phyloP scores from a whole-genome alignment of 2,329 filamentous ascomycete species.

The Ophiobolus disseminans region DNA sequence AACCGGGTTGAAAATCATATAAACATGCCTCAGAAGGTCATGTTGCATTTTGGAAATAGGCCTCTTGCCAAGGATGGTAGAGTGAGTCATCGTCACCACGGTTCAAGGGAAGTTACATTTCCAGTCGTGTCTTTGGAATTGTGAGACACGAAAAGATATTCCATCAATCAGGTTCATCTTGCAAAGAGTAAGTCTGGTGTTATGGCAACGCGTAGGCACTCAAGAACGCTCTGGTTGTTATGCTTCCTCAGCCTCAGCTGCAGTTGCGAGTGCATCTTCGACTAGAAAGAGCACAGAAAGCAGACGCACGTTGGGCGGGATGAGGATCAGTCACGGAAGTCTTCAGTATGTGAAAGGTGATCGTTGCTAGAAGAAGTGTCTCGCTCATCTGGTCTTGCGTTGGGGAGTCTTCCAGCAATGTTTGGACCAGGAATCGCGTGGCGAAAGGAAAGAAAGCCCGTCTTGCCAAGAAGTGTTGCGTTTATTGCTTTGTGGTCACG shows the following conservation, averaged over 20 bases:
- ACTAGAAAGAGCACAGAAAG: too few relatives aligned
- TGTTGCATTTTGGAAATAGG: slow-evolving; percentile 5
- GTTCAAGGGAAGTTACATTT: slow-evolving; percentile 33
- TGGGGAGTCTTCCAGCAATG: neutral
- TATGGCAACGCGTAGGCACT: slow-evolving; percentile 2
- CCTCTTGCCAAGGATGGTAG: slow-evolving; percentile 24
- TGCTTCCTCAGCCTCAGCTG: too few relatives aligned
- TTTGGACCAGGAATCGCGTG: slow-evolving; percentile 8
- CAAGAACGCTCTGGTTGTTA: too few relatives aligned
- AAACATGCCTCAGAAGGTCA: slow-evolving; percentile 18
- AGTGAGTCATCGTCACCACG: slow-evolving; percentile 24
- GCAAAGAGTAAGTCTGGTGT: neutral
- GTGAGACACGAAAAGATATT: slow-evolving; percentile 8
- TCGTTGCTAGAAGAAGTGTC: too few relatives aligned
- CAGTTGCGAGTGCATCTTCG: neutral
- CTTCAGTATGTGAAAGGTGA: too few relatives aligned
- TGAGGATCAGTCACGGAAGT: too few relatives aligned
- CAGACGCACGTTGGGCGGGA: too few relatives aligned
- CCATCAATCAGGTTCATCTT: slow-evolving; percentile 25
- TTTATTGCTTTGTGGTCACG: slow-evolving; percentile 40
- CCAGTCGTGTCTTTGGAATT: slow-evolving; percentile 12
- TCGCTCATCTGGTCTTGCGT: neutral
- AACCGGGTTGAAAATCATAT: slow-evolving; percentile 5
- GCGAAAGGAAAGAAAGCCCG: slow-evolving; percentile 9
- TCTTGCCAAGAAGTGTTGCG: slow-evolving; percentile 30